phyloP scores from a whole-genome alignment of 1,284 basidiomycete genomes.

The Agroathelia rolfsii region DNA sequence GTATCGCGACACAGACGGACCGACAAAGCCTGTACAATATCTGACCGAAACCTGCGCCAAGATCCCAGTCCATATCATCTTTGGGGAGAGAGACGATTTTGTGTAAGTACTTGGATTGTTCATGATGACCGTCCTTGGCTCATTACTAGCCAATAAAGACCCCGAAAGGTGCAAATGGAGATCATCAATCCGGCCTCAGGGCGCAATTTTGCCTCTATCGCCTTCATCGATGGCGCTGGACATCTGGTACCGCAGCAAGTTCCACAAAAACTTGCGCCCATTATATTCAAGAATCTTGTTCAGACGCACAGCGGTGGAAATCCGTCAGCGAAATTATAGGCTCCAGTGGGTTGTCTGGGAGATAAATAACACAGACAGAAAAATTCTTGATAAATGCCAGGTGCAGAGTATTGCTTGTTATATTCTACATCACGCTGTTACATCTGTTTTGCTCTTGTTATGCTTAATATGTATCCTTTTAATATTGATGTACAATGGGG shows the following conservation, averaged over 20 bases:
- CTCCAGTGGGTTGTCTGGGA: neutral
- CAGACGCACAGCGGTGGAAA: neutral
- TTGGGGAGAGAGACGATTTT: constrained; percentile 39
- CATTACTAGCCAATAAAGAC: constrained; percentile 17
- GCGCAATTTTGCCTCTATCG: constrained; percentile 30
- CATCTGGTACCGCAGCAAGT: constrained; percentile 32
- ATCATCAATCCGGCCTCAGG: constrained; percentile 34
- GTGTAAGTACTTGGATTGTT: constrained; percentile 27
- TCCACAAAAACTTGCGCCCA: constrained; percentile 13
- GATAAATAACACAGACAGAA: neutral
- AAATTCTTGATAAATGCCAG: neutral
- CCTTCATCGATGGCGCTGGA: constrained; percentile 29
- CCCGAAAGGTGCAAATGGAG: constrained; percentile 32
- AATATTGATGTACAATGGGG: neutral
- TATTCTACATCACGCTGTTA: constrained; percentile 1
- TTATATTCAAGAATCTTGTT: constrained; percentile 9
- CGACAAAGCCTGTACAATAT: constrained; percentile 35
- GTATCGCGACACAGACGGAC: constrained; percentile 40
- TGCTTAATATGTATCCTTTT: neutral
- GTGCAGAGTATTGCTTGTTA: neutral
- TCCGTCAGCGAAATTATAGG: neutral
- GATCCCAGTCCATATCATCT: constrained; percentile 38
- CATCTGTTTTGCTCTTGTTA: too few species aligned
- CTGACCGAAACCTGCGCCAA: constrained; percentile 28
- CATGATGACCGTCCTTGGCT: neutral